Evolutionary conservation across 2,329 filamentous ascomycete species (phyloP), one percentile per base, ranked within the genome.

Genomic region (Zymoseptoria ardabiliae): DNA sequence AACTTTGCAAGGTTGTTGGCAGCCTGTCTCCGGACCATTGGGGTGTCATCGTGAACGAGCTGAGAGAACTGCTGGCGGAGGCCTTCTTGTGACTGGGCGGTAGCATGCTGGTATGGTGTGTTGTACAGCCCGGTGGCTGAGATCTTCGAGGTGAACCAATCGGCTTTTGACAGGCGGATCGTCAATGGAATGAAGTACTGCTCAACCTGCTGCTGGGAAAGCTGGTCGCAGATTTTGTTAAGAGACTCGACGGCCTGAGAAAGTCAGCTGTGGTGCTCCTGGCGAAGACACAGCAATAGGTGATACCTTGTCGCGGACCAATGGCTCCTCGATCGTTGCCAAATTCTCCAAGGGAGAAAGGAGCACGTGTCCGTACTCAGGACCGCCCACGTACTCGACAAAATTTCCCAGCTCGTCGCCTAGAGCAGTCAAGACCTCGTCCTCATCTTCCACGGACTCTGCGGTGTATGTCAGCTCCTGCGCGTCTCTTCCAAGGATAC

Each of bases 131-230:
- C 94, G 66, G 93, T 96, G 63, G 93, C 94, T 30, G 94, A 99
- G 66, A 99, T 94, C 80, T 97, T 99, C 66, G 94, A 97, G 59
- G 94, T 99, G 77, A 99, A 99, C 94, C 94, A 99, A 79, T 99
- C 94, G 77, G 94, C 94, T 83, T 97, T 99, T 66, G 94, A 95
- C 63, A 99, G 89, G 73, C 94, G 91, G 72, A 96, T 85, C 61
- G 92, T 92, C 72, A 99, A 87, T 63, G 94, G 94, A 69, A 99
- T 93, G 79, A 97, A 97, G 78, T 92, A 90, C 71, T 97, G 90
- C 81, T 99, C 94, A 73, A 97, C 88, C 80, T 99, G 94, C 76
- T 91, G 84, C 69, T 91, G 81, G 55, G 91, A 96, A 58, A 99
- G 84, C 74, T 96, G 86, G 73, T 87, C 85, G 83, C 94, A 97